Conservation (phyloP, 768 basidiomycete genomes). For the Naganishia randhawae region DNA sequence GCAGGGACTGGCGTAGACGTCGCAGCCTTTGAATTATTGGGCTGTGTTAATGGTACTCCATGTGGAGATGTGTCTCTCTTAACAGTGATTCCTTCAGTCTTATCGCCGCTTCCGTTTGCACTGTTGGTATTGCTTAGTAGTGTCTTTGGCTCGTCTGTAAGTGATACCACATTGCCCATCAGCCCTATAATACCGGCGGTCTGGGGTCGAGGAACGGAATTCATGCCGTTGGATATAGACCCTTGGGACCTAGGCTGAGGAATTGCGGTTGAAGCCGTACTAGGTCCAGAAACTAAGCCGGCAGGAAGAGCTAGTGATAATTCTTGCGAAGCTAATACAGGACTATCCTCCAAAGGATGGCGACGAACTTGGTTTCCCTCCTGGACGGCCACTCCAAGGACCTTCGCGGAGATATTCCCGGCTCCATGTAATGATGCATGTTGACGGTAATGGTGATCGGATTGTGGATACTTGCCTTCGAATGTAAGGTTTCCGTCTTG, state of each 20-base stretch:
- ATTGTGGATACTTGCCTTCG: slow-evolving; percentile 18
- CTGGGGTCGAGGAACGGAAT: neutral
- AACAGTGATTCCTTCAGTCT: neutral
- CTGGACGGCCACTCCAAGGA: slow-evolving; percentile 10
- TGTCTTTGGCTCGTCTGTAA: slow-evolving; percentile 4
- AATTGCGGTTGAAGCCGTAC: neutral
- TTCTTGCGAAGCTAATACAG: slow-evolving; percentile 13
- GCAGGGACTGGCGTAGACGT: neutral
- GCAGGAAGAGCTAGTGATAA: neutral
- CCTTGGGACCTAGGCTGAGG: slow-evolving; percentile 7
- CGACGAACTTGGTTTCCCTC: slow-evolving; percentile 21
- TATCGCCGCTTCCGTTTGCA: neutral
- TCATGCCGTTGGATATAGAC: neutral
- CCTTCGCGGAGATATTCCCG: slow-evolving; percentile 6
- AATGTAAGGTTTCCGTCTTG: neutral
- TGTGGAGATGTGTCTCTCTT: slow-evolving; percentile 26
- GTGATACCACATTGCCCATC: neutral
- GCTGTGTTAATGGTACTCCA: neutral
- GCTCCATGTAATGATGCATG: slow-evolving; percentile 12
- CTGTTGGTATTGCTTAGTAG: neutral
- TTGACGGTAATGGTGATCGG: slow-evolving; percentile 8
- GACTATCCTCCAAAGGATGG: slow-evolving; percentile 31
- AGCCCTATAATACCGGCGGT: neutral
- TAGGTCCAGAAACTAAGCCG: neutral
- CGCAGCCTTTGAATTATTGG: neutral